A percentile compares a stretch with the other conserved stretches of the same genome.
Conservation (phyloP, 2,329 filamentous ascomycete species). For the Pyrenochaeta sp. region DNA sequence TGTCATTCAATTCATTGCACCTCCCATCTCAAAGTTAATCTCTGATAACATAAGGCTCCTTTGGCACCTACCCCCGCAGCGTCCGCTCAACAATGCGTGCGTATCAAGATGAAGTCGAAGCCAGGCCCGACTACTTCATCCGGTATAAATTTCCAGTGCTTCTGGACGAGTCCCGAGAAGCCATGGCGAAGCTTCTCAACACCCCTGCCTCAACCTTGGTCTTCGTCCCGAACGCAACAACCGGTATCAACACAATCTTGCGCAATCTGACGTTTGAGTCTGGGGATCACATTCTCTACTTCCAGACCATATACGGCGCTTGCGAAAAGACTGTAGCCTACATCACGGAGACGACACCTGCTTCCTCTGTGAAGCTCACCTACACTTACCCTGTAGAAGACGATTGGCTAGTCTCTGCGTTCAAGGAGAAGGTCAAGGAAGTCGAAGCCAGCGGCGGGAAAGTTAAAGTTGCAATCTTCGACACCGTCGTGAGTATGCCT, state of each 20-base stretch:
- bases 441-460: slow-evolving; percentile 66
- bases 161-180: slow-evolving; percentile 70
- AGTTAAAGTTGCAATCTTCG: slow-evolving; percentile 76
- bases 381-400: slow-evolving; percentile 76
- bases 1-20: too few species aligned
- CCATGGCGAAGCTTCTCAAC: slow-evolving; percentile 68
- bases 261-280: slow-evolving; percentile 73
- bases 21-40: too few species aligned
- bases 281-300: slow-evolving; percentile 81
- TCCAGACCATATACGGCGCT: slow-evolving; percentile 79
- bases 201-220: slow-evolving; percentile 73
- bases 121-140: slow-evolving; percentile 77
- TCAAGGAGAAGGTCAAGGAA: slow-evolving; percentile 66
- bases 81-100: slow-evolving; percentile 67
- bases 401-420: slow-evolving; percentile 68
- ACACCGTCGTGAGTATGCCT: slow-evolving; percentile 80
- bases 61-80: slow-evolving; percentile 74
- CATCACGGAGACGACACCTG: slow-evolving; percentile 71
- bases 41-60: slow-evolving; percentile 66
- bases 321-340: slow-evolving; percentile 79
- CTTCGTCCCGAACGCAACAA: slow-evolving; percentile 83
- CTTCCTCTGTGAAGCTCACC: slow-evolving; percentile 62
- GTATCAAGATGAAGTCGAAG: slow-evolving; percentile 74
- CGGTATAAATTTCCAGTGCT: slow-evolving; percentile 70
- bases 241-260: slow-evolving; percentile 80